These are phyloP conservation scores for Mucor irregularis DNA, from an alignment of 371 early-diverging fungal genomes.

Conservation along the genomic window DNA sequence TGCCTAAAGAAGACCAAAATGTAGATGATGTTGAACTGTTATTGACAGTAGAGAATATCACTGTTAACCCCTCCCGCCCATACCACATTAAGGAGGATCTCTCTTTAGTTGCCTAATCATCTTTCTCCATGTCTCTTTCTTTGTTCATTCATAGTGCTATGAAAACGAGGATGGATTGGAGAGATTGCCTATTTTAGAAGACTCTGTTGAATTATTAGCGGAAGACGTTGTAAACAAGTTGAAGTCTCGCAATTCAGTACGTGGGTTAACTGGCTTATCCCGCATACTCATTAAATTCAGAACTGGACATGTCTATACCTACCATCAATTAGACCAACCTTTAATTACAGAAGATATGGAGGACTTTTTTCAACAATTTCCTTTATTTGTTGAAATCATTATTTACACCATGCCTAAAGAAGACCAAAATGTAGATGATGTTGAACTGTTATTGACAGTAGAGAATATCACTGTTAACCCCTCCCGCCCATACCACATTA, in stretches of 20 bases:
- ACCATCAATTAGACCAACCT: conserved; percentile 32
- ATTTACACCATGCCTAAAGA: conserved; percentile 28
- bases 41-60: conserved; percentile 31
- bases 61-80: conserved; percentile 29
- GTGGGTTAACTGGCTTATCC: conserved; percentile 25
- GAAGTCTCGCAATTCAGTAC: conserved; percentile 24
- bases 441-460: conserved; percentile 26
- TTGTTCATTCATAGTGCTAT: too few species aligned
- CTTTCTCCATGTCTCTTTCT: neutral
- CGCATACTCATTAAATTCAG: conserved; percentile 28
- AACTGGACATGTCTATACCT: conserved; percentile 33
- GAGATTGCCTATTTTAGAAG: conserved; percentile 33
- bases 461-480: conserved; percentile 34
- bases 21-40: conserved; percentile 26
- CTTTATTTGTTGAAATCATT: conserved; percentile 34
- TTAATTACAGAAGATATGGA: conserved; percentile 36
- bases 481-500: conserved; percentile 26
- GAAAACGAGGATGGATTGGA: conserved; percentile 19
- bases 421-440: conserved; percentile 15
- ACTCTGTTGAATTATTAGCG: conserved; percentile 34
- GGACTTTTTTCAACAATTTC: conserved; percentile 41
- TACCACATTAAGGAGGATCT: conserved; percentile 32
- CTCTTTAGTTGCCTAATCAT: conserved; percentile 1
- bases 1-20: conserved; percentile 15
- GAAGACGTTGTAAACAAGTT: conserved; percentile 35